phyloP scores from a whole-genome alignment of 352 stramenopile genomes.

The Plasmopara viticola region DNA sequence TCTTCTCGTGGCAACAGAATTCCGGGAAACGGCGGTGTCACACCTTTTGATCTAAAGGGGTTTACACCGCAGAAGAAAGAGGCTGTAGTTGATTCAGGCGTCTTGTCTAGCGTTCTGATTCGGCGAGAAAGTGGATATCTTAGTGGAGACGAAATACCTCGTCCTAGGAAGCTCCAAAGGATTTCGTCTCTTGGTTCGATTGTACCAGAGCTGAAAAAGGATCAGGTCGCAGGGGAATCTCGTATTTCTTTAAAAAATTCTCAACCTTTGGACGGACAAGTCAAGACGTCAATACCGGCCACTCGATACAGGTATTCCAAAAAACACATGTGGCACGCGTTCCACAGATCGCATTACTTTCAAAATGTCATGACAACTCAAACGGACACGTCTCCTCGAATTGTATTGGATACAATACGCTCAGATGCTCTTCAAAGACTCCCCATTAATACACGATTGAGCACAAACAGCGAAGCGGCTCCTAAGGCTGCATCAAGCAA shows the following conservation, averaged over 20 bases:
- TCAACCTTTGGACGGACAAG: conserved; percentile 8
- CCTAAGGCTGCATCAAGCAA: conserved; percentile 30
- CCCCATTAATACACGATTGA: conserved; percentile 30
- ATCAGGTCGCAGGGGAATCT: conserved; percentile 10
- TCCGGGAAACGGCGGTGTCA: conserved; percentile 1
- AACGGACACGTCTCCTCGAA: conserved; percentile 14
- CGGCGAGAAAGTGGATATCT: conserved; percentile 25
- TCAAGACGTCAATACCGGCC: conserved; percentile 5
- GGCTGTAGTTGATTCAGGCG: conserved; percentile 7
- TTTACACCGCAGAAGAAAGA: conserved; percentile 7
- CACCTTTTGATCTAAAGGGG: conserved; percentile 7
- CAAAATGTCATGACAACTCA: conserved; percentile 15
- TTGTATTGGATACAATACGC: conserved; percentile 8
- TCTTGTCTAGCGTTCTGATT: conserved; percentile 11
- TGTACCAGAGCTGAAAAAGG: conserved; percentile 22
- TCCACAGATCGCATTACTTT: conserved; percentile 31
- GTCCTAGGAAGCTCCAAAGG: conserved; percentile 27
- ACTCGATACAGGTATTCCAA: conserved; percentile 21
- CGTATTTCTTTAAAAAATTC: conserved; percentile 12
- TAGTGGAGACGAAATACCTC: conserved; percentile 19
- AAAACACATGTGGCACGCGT: conserved; percentile 28
- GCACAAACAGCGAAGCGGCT: conserved; percentile 10
- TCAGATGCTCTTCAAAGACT: conserved; percentile 31
- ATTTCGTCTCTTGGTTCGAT: conserved; percentile 28
- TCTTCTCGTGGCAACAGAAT: conserved; percentile 10